Evolutionary conservation across 768 basidiomycete species (phyloP).

Genomic region (Lactarius hengduanensis): DNA sequence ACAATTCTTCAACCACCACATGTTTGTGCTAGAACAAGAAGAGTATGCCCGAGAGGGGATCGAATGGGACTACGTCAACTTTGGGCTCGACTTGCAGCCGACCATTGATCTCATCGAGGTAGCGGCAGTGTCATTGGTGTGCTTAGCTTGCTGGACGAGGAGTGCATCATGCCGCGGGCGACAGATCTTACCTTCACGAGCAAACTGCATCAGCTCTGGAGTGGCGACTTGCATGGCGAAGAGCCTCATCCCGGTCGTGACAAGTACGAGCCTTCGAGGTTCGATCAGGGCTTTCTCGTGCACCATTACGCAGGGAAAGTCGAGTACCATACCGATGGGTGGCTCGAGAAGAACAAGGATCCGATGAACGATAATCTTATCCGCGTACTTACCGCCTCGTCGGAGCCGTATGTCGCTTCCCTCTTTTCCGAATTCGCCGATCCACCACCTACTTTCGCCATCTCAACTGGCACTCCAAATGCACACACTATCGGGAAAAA

Average conservation of each 20-base stretch:
- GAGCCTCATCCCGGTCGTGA: conserved; percentile 67
- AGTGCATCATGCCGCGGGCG: conserved; percentile 99
- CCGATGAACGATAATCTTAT: conserved; percentile 96
- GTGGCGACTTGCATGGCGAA: conserved; percentile 44
- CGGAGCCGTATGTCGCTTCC: conserved; percentile 74
- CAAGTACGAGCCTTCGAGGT: conserved; percentile 85
- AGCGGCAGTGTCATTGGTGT: conserved; percentile 76
- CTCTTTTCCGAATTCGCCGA: conserved; percentile 85
- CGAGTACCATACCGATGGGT: conserved; percentile 93
- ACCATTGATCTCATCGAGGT: conserved; percentile 97
- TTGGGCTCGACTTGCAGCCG: conserved; percentile 94
- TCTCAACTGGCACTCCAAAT: conserved; percentile 42
- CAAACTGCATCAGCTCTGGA: conserved; percentile 85
- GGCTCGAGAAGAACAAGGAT: conserved; percentile 99
- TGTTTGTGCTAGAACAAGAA: conserved; percentile 99
- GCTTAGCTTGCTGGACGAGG: conserved; percentile 91
- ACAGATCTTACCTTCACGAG: conserved; percentile 92
- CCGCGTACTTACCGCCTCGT: conserved; percentile 78
- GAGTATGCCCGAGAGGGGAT: conserved; percentile 96
- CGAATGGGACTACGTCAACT: conserved; percentile 98
- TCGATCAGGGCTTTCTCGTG: conserved; percentile 92
- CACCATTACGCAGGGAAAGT: conserved; percentile 97
- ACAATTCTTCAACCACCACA: conserved; percentile 98
- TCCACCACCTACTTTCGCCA: conserved; percentile 34
- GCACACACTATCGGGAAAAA: conserved; percentile 56